These are phyloP conservation scores for Xylaria sp. DNA, from an alignment of 2,329 filamentous ascomycete genomes.

Conservation along the genomic window DNA sequence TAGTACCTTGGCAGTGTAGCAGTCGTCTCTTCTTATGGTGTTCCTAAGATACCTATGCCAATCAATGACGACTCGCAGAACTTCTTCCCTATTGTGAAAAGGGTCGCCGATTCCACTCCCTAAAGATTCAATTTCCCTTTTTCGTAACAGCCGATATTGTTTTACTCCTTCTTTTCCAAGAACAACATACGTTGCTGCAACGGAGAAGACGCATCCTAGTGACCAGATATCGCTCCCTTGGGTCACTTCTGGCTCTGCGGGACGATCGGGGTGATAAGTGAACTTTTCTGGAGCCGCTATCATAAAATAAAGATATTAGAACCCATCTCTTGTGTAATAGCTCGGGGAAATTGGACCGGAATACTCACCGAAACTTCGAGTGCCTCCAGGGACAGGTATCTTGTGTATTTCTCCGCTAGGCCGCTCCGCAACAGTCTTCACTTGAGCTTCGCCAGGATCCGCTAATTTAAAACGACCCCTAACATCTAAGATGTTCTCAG, in stretches of 20 bases:
- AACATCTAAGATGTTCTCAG: constrained; percentile 50
- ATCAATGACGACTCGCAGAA: constrained; percentile 37
- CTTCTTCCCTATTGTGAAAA: constrained; percentile 43
- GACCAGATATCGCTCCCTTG: constrained; percentile 55
- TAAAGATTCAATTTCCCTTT: constrained; percentile 16
- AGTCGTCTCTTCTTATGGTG: constrained; percentile 38
- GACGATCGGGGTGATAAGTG: constrained; percentile 31
- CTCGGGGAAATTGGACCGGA: not conserved
- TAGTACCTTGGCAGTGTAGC: constrained; percentile 38
- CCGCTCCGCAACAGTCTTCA: not conserved
- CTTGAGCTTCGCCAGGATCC: constrained; percentile 51
- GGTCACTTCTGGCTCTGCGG: constrained; percentile 32
- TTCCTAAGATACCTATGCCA: constrained; percentile 44
- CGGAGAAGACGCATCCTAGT: constrained; percentile 53
- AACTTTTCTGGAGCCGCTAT: constrained; percentile 28
- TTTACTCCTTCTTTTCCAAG: constrained; percentile 49
- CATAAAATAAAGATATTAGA: not conserved
- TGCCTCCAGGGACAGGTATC: constrained; percentile 45
- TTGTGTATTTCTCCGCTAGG: constrained; percentile 11
- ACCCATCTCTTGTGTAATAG: no score
- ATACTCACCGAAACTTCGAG: constrained; percentile 50
- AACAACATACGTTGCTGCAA: constrained; percentile 53
- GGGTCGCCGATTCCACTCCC: constrained; percentile 31
- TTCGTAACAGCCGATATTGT: constrained; percentile 42
- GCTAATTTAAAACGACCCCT: constrained; percentile 51